Base-by-base conservation (phyloP, 257 asterid genomes). In the Rauvolfia tetraphylla region DNA sequence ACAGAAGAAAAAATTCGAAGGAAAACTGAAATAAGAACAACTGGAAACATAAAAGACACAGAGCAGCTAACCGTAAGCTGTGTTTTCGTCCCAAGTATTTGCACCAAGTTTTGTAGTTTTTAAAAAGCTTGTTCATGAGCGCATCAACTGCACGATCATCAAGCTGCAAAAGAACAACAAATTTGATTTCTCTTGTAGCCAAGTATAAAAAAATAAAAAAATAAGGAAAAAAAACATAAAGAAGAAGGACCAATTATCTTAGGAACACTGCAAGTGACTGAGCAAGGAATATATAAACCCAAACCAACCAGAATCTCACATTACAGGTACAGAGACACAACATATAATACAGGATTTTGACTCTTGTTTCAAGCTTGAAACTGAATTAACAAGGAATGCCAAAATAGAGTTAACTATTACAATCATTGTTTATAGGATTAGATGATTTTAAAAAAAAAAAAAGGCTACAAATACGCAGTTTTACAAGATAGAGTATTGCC, bases 81-180 rank as follows among this genome's bases (percentile, higher is more conserved):
- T 93, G 99, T 76, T 89, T 92, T 82, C 89, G 86, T 56, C 98
- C 99, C 90, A 95, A 86, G 82, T 91, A 95, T 82, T 91, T 95
- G 75, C 99, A 95, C 99, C 99, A 95, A 42, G 91, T 88, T 88
- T 93, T 95, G 91, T 95, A 95, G 88, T 95, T 95, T 88, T 91
- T 95, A 91, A 95, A 95, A 81, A 93, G 84, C 85, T 95, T 95
- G 85, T 81, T 87, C 97, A 88, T 86, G 81, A 95, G 96, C 39
- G 97, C 93, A 78, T 91, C 96, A 81, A 88, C 98, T 70, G 98
- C 99, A 69, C 98, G 96, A 73, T 93, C 95, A 68, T 93, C 98
- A 82, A 95, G 96, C 99, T 93, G 85, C 63, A 83, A 61, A 70
- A 68, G 62, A 82, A 73, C 23, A 80, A 33, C 25, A 41, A 38